Evolutionary conservation across 306 rosid genomes (phyloP).

Genomic region (Begonia loranthoides): DNA sequence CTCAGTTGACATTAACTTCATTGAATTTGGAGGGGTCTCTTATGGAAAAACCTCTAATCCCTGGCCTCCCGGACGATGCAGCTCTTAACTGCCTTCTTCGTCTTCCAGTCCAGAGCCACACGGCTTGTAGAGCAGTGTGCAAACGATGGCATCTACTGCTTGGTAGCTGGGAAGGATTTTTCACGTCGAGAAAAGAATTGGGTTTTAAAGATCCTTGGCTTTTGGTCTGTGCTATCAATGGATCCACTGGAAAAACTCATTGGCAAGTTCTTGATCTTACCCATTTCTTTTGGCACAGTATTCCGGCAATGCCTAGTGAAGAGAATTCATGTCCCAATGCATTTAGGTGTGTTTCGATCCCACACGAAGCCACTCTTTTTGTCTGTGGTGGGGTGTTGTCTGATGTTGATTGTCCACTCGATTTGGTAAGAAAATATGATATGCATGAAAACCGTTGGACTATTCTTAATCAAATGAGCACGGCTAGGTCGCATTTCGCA

Average conservation of each 20-base stretch:
- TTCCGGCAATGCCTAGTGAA: slow-evolving; percentile 84
- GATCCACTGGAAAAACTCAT: slow-evolving; percentile 79
- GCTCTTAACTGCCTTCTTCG: slow-evolving; percentile 86
- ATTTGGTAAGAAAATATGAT: slow-evolving; percentile 84
- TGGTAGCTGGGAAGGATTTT: slow-evolving; percentile 77
- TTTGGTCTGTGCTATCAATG: slow-evolving; percentile 78
- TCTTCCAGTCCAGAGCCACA: slow-evolving; percentile 66
- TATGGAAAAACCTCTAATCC: slow-evolving; percentile 58
- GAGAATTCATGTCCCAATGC: slow-evolving; percentile 93
- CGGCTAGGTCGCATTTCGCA: slow-evolving; percentile 80
- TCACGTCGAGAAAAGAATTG: slow-evolving; percentile 58
- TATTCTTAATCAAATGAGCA: slow-evolving; percentile 67
- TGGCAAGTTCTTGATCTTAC: slow-evolving; percentile 95
- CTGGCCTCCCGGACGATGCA: slow-evolving; percentile 86
- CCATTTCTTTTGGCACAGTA: slow-evolving; percentile 77
- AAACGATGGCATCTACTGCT: slow-evolving; percentile 71
- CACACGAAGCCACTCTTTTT: slow-evolving; percentile 49
- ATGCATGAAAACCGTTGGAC: slow-evolving; percentile 85
- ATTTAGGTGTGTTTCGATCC: slow-evolving; percentile 68
- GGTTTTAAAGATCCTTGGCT: slow-evolving; percentile 88
- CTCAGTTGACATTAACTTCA: slow-evolving; percentile 62
- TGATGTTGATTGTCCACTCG: slow-evolving; percentile 92
- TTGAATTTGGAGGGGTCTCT: slow-evolving; percentile 43
- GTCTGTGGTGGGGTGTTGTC: slow-evolving; percentile 94
- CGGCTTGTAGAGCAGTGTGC: slow-evolving; percentile 63